A percentile compares a stretch with the other conserved stretches of the same genome.
phyloP scores from a whole-genome alignment of 345 rosid species.

The Boechera retrofracta region DNA sequence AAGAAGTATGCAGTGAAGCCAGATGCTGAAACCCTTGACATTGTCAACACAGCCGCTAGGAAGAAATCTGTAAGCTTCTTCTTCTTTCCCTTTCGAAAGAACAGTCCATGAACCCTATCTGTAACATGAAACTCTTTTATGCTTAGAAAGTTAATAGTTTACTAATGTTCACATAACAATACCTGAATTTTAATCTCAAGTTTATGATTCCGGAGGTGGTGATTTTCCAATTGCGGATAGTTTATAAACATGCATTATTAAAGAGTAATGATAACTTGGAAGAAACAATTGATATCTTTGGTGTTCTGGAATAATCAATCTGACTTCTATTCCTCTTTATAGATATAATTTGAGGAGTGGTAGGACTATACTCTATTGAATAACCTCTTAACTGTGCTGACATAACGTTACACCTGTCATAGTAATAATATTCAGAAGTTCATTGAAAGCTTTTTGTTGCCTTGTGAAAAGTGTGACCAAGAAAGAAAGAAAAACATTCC shows the following conservation, averaged over 20 bases:
- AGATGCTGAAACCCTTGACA: constrained; percentile 78
- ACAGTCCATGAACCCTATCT: neutral
- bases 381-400: neutral
- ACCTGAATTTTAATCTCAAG: neutral
- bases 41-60: constrained; percentile 58
- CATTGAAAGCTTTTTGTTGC: neutral
- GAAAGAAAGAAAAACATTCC: neutral
- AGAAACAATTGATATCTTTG: neutral
- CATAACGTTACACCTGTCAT: constrained; percentile 3
- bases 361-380: neutral
- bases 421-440: neutral
- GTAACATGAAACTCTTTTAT: neutral
- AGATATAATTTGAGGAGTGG: neutral
- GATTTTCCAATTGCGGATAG: neutral
- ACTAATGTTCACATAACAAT: neutral
- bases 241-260: neutral
- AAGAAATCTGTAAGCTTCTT: constrained; percentile 55
- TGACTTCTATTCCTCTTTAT: no score
- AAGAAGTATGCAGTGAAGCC: constrained; percentile 77
- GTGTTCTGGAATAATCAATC: neutral
- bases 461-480: constrained; percentile 9
- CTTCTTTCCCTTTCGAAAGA: neutral
- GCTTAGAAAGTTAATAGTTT: neutral
- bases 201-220: neutral
- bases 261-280: neutral